Percentiles rank a stretch among this genome's conserved stretches.
Evolutionary conservation across 2,329 filamentous ascomycete genomes (phyloP).

Genomic region (Fusarium bactridioides): DNA sequence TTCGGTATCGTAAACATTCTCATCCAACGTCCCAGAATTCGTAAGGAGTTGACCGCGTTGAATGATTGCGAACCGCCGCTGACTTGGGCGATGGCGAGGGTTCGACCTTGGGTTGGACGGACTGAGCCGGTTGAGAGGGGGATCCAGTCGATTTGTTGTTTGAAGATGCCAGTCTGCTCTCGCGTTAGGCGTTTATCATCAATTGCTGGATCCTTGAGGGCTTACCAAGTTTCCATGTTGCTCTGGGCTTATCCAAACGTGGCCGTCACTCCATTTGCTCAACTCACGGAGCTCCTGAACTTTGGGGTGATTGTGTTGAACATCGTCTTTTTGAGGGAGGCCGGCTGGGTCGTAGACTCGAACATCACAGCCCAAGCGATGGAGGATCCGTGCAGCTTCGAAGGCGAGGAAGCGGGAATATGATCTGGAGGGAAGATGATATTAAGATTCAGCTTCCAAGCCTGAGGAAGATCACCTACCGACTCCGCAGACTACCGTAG

Average conservation of each 20-base stretch:
- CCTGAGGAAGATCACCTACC: background rate
- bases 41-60: accelerated
- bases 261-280: background rate
- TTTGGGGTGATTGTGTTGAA: background rate
- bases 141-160: slow-evolving; percentile 4
- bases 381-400: background rate
- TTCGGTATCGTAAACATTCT: slow-evolving; percentile 1
- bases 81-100: background rate
- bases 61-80: background rate
- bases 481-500: background rate
- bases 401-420: background rate
- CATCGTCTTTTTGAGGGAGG: background rate
- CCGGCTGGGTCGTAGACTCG: background rate
- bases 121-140: background rate
- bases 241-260: background rate
- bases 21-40: background rate
- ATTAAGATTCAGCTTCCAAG: accelerated
- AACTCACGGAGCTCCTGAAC: background rate
- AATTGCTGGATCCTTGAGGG: accelerated
- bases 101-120: background rate
- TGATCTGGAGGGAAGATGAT: accelerated
- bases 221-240: background rate
- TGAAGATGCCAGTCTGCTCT: background rate
- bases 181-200: background rate
- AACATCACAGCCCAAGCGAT: background rate